Percentiles rank a stretch among this genome's conserved stretches.
Evolutionary conservation across 2,329 filamentous ascomycete genomes (phyloP).

Genomic region (Pestalotiopsis fici): DNA sequence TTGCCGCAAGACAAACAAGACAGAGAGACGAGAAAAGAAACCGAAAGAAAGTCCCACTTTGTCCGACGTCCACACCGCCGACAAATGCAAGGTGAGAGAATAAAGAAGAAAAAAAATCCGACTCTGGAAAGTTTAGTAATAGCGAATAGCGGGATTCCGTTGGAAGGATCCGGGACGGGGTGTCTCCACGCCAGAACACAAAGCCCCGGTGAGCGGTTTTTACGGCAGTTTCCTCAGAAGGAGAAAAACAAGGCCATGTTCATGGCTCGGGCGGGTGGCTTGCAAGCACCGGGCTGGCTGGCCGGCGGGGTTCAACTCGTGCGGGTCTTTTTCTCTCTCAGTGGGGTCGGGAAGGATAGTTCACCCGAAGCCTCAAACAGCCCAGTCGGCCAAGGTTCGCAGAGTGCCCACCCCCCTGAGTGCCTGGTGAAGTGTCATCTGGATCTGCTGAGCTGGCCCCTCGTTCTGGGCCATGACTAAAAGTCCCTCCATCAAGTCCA

Average conservation of each 20-base stretch:
- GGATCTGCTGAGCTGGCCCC: background rate
- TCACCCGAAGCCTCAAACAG: background rate
- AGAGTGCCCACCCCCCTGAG: background rate
- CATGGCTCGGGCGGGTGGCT: background rate
- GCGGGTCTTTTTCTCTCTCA: background rate
- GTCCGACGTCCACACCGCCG: no score
- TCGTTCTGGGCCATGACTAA: background rate
- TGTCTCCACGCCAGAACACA: no score
- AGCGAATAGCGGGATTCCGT: no score
- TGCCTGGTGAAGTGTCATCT: background rate
- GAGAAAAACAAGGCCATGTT: background rate
- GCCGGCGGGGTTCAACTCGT: background rate
- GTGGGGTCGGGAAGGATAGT: background rate
- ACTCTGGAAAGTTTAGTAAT: no score
- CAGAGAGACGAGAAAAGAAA: no score
- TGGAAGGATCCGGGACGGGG: no score
- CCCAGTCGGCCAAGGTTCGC: background rate
- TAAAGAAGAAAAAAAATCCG: no score
- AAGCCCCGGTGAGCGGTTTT: no score
- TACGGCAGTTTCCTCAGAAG: background rate
- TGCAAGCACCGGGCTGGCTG: background rate
- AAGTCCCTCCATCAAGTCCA: background rate
- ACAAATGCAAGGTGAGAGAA: no score
- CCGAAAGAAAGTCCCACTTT: no score
- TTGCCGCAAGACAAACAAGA: no score